Evolutionary conservation across 306 rosid species (phyloP).

Genomic region (Luffa aegyptiaca): DNA sequence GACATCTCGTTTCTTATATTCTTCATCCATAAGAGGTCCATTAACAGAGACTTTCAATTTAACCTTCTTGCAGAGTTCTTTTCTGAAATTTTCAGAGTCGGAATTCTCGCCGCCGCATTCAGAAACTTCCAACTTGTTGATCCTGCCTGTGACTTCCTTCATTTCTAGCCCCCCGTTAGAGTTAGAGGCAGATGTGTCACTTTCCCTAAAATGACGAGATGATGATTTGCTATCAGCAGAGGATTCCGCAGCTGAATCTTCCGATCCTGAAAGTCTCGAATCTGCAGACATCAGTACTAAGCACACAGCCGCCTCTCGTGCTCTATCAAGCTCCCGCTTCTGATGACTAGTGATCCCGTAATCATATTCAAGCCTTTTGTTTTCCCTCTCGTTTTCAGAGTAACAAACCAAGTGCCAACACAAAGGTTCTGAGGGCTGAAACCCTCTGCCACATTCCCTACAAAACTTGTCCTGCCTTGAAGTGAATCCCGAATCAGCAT

Average conservation of each 20-base stretch:
- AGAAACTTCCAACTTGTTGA: background rate
- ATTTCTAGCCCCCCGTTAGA: conserved; percentile 18
- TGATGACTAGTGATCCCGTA: background rate
- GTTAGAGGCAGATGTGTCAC: conserved; percentile 15
- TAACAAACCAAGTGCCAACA: conserved; percentile 91
- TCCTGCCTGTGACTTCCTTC: conserved; percentile 8
- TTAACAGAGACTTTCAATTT: conserved; percentile 42
- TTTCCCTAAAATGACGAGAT: conserved; percentile 27
- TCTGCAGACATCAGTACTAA: conserved; percentile 72
- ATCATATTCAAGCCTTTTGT: background rate
- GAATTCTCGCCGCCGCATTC: conserved; percentile 14
- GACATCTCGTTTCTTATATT: conserved; percentile 30
- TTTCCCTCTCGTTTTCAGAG: conserved; percentile 44
- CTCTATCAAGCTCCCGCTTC: conserved; percentile 23
- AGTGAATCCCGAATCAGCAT: conserved; percentile 33
- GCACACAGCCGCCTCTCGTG: conserved; percentile 58
- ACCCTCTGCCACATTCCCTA: conserved; percentile 77
- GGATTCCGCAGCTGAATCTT: conserved; percentile 42
- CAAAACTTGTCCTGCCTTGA: conserved; percentile 35
- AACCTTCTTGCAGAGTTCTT: conserved; percentile 36
- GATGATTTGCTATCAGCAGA: conserved; percentile 64
- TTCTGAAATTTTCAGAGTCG: conserved; percentile 25
- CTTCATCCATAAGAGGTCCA: conserved; percentile 24
- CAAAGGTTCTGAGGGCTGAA: conserved; percentile 64
- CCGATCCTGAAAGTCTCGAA: conserved; percentile 23